A percentile compares a stretch with the other conserved stretches of the same genome.
phyloP scores from a whole-genome alignment of 164 flowering plant species.

The Magnolia kwangsiensis region DNA sequence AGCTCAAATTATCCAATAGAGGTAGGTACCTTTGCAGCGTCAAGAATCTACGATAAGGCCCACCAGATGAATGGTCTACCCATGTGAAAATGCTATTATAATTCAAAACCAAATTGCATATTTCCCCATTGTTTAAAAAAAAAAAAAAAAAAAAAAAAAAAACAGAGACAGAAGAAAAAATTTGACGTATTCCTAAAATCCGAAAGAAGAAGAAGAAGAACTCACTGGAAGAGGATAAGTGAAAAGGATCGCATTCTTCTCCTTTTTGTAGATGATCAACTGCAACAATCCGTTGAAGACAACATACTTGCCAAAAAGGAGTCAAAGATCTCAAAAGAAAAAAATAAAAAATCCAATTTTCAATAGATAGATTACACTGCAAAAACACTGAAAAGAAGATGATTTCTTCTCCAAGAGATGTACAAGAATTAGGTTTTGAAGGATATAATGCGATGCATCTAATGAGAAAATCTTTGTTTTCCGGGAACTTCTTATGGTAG shows the following conservation, averaged over 20 bases:
- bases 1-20: no score
- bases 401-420: neutral
- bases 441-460: constrained; percentile 89
- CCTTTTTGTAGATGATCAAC: constrained; percentile 70
- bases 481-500: constrained; percentile 89
- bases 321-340: constrained; percentile 42
- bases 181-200: neutral
- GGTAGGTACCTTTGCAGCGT: no score
- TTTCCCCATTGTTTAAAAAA: no score
- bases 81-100: no score
- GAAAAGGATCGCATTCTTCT: constrained; percentile 81
- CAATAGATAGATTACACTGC: constrained; percentile 22
- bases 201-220: neutral
- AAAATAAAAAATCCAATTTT: neutral
- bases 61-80: no score
- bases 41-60: no score
- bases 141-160: no score
- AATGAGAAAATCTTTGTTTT: constrained; percentile 66
- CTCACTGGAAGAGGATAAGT: constrained; percentile 78
- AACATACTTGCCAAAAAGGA: constrained; percentile 52
- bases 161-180: neutral
- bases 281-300: constrained; percentile 64
- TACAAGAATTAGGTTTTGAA: constrained; percentile 15
- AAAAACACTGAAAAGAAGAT: neutral
- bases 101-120: no score